Evolutionary conservation across 495 filamentous ascomycete species (phyloP), one percentile per base, ranked within the genome.

Genomic region (Hypomontagnella submonticulosa): DNA sequence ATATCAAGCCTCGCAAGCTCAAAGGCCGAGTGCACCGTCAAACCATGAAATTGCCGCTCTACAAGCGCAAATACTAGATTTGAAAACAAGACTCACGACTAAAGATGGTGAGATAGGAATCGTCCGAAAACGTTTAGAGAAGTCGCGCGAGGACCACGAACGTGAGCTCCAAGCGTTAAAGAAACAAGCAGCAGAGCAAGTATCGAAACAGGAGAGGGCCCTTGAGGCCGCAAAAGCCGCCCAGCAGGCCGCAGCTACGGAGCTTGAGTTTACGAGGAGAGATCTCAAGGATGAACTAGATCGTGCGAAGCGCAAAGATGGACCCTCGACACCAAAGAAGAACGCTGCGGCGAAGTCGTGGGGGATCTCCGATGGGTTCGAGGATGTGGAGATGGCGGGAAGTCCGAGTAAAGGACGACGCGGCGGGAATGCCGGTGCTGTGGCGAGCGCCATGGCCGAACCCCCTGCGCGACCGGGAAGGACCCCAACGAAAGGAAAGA

Each of bases 81-180:
- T 82, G 4, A 71, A 80, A 62, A 70, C 76, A 0, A 75, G 81
- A 61, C 74, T 82, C 16, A 81, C 71, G 18, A 71, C 78, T 0
- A 73, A 79, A 51, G 76, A 74, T 38, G 84, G 84, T 7, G 84
- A 86, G 51, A 80, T 81, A 42, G 73, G 80, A 32, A 81, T 86
- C 37, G 70, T 86, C 11, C 77, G 84, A n/a, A 82, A 79, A 57
- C 83, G 82, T 30, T 74, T 79, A 56, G 81, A 83, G 46, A 81
- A 79, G 23, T 50, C 65, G 1, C 61, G 62, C 3, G 71, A 76
- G 50, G 72, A 78, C 37, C 75, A 83, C 62, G 82, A 85, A 3
- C 73, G 73, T 13, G 81, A 84, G 53, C 56, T 85, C 38, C 69
- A 73, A 12, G 67, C 76, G 0, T 60, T 85, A 18, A 80, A 75